A percentile compares a stretch with the other conserved stretches of the same genome.
Evolutionary conservation across 495 filamentous ascomycete genomes (phyloP).

Genomic region (Articulospora tetracladia): DNA sequence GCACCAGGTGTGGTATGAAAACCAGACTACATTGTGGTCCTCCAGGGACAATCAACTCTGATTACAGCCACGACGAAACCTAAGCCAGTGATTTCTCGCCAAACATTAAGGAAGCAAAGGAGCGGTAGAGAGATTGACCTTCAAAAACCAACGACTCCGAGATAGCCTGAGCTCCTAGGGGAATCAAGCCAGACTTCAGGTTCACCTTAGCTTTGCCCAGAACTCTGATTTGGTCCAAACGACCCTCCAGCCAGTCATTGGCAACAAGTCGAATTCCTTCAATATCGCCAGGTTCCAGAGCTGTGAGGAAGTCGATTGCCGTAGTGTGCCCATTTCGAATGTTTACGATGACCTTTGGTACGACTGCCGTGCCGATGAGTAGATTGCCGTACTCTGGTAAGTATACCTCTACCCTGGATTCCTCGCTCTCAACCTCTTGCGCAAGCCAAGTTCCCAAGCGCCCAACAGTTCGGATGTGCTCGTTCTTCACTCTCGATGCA

Average conservation of each 20-base stretch:
- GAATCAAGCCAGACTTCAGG: constrained; percentile 73
- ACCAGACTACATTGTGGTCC: constrained; percentile 9
- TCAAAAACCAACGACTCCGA: constrained; percentile 69
- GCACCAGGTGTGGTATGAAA: neutral
- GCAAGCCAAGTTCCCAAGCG: constrained; percentile 79
- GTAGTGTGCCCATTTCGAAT: constrained; percentile 75
- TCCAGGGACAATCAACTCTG: constrained; percentile 6
- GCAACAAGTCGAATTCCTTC: constrained; percentile 76
- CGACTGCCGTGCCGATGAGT: constrained; percentile 67
- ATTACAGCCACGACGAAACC: neutral
- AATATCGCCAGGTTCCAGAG: constrained; percentile 71
- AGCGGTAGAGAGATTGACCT: constrained; percentile 67
- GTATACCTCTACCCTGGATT: constrained; percentile 70
- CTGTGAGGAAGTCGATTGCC: constrained; percentile 69
- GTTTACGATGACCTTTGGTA: constrained; percentile 70
- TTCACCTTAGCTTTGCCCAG: constrained; percentile 64
- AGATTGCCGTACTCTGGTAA: constrained; percentile 79
- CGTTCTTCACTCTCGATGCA: constrained; percentile 64
- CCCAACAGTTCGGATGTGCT: constrained; percentile 68
- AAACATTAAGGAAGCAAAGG: constrained; percentile 48
- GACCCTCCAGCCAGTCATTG: constrained; percentile 82
- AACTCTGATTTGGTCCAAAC: constrained; percentile 60
- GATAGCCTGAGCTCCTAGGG: constrained; percentile 68
- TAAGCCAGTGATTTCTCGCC: constrained; percentile 39
- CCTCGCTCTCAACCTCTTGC: constrained; percentile 60